A percentile compares a stretch with the other conserved stretches of the same genome.
Evolutionary conservation across 2,329 filamentous ascomycete genomes (phyloP).

Genomic region (Epicoccum nigrum): DNA sequence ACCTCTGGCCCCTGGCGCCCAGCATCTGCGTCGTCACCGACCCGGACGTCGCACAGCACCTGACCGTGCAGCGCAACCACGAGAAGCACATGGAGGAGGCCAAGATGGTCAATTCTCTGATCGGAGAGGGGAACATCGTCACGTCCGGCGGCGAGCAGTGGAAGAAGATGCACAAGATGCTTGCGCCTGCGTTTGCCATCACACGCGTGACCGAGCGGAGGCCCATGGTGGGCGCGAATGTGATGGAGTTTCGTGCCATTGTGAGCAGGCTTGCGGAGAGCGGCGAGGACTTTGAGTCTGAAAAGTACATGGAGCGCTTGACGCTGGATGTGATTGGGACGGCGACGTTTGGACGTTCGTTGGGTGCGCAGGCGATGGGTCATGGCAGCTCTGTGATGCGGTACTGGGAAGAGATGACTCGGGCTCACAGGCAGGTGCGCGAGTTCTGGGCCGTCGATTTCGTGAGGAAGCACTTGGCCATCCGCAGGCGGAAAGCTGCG

Average conservation of each 20-base stretch:
- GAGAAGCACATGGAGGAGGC: constrained; percentile 38
- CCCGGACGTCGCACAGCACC: constrained; percentile 47
- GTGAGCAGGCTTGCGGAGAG: constrained; percentile 27
- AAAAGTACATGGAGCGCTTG: constrained; percentile 28
- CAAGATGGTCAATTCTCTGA: constrained; percentile 30
- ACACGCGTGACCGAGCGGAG: constrained; percentile 39
- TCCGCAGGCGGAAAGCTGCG: constrained; percentile 15
- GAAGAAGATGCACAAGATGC: constrained; percentile 45
- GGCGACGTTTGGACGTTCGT: constrained; percentile 32
- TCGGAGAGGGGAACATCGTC: constrained; percentile 39
- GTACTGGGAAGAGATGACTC: constrained; percentile 28
- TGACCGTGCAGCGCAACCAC: constrained; percentile 43
- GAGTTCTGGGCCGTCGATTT: constrained; percentile 27
- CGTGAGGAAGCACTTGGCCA: constrained; percentile 21
- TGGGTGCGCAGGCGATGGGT: constrained; percentile 33
- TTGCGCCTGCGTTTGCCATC: constrained; percentile 46
- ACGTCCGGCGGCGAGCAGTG: constrained; percentile 40
- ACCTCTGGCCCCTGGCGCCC: constrained; percentile 52
- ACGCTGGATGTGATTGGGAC: constrained; percentile 38
- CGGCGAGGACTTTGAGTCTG: constrained; percentile 33
- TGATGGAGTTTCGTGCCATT: constrained; percentile 37
- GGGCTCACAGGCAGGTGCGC: constrained; percentile 16
- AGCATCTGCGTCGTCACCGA: constrained; percentile 44
- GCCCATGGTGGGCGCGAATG: constrained; percentile 41
- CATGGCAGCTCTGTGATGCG: constrained; percentile 20